These are phyloP conservation scores for Podaxis carcinomalis DNA, from an alignment of 768 basidiomycete species.

Conservation along the genomic window DNA sequence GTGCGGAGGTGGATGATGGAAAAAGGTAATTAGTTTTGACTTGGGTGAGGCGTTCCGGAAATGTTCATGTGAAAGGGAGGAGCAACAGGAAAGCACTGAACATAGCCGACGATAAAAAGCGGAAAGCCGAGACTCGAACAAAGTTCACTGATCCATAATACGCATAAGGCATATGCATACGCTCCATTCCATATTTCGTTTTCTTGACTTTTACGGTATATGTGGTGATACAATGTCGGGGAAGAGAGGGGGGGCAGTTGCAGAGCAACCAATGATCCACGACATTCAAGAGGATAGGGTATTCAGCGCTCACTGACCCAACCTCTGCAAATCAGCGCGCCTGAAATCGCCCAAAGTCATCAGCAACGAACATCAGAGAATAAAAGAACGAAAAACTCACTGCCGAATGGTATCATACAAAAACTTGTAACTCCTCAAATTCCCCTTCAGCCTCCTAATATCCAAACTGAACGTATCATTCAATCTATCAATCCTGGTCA, in stretches of 20 bases:
- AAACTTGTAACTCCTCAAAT: conserved; percentile 89
- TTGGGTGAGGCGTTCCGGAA: background rate
- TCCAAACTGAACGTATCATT: conserved; percentile 91
- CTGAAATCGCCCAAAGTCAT: conserved; percentile 22
- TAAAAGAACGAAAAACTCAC: conserved; percentile 42
- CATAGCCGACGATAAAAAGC: background rate
- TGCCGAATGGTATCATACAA: conserved; percentile 84
- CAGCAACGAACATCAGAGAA: background rate
- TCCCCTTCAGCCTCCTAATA: conserved; percentile 88
- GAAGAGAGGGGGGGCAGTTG: background rate
- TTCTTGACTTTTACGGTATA: background rate
- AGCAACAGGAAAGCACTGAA: background rate
- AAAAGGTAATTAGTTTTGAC: background rate
- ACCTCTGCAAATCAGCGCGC: conserved; percentile 40
- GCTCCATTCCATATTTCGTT: background rate
- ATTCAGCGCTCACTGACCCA: conserved; percentile 7
- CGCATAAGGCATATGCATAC: background rate
- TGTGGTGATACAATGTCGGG: background rate
- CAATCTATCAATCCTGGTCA: conserved; percentile 86
- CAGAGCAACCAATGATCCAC: background rate
- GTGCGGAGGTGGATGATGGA: background rate
- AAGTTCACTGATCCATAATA: background rate
- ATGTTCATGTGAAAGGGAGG: background rate
- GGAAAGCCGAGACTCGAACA: background rate
- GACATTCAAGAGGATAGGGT: background rate